phyloP scores from a whole-genome alignment of 106 monocot species.

The Narthecium ossifragum region DNA sequence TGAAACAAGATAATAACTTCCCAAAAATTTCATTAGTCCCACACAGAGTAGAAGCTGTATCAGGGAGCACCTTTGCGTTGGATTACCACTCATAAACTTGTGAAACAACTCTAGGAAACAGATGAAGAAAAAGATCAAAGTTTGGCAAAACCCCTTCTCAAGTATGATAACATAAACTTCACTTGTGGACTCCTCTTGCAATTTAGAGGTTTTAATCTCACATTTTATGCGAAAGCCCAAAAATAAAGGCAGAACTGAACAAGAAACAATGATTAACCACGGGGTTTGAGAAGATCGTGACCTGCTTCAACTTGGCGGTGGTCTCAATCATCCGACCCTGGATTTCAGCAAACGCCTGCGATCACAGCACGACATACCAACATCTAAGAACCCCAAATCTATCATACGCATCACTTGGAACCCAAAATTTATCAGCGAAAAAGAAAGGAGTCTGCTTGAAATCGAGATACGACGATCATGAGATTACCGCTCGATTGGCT shows the following conservation, averaged over 20 bases:
- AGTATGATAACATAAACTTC: background rate
- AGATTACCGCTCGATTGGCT: slow-evolving; percentile 40
- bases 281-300: background rate
- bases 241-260: background rate
- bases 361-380: background rate
- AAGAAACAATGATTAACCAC: background rate
- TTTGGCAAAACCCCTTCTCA: background rate
- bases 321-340: slow-evolving; percentile 83
- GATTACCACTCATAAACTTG: too few species aligned
- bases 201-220: background rate
- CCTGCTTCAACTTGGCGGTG: slow-evolving; percentile 82
- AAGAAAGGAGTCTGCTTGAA: background rate
- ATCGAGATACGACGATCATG: background rate
- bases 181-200: background rate
- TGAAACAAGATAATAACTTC: too few species aligned
- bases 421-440: too few species aligned
- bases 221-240: background rate
- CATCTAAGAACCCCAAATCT: too few species aligned
- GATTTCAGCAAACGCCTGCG: slow-evolving; percentile 74
- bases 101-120: too few species aligned
- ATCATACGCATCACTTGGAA: too few species aligned
- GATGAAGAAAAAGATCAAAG: too few species aligned
- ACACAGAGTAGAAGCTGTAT: too few species aligned
- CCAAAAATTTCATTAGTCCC: too few species aligned
- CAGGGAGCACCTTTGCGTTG: too few species aligned